Evolutionary conservation across 1,284 basidiomycete genomes (phyloP).

Genomic region (Pseudozyma flocculosa): DNA sequence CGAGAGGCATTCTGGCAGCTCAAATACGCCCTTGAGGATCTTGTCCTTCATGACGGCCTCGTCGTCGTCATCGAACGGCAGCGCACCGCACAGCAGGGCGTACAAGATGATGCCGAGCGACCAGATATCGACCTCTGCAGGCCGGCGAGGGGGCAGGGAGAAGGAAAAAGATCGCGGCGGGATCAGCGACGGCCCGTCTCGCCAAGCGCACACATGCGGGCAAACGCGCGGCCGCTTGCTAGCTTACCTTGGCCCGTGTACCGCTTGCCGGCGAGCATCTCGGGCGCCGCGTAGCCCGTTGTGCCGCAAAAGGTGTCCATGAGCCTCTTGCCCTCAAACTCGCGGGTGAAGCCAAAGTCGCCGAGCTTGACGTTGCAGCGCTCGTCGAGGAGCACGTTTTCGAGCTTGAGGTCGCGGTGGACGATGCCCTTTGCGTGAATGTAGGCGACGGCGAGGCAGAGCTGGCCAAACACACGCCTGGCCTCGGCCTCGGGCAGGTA

Average conservation of each 20-base stretch:
- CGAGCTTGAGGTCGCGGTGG: conserved; percentile 64
- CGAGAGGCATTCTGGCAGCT: conserved; percentile 76
- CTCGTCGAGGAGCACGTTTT: conserved; percentile 61
- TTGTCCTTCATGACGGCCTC: conserved; percentile 83
- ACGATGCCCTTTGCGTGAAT: conserved; percentile 60
- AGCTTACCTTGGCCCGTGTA: conserved; percentile 81
- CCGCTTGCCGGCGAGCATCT: conserved; percentile 85
- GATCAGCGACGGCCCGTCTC: too few species aligned
- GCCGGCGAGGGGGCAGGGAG: neutral
- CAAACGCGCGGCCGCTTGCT: too few species aligned
- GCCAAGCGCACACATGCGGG: too few species aligned
- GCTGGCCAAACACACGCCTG: conserved; percentile 59
- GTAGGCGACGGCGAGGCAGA: conserved; percentile 60
- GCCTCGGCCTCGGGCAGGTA: conserved; percentile 56
- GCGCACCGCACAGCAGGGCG: conserved; percentile 83
- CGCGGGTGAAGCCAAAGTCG: conserved; percentile 94
- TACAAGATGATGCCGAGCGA: conserved; percentile 94
- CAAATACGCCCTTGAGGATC: conserved; percentile 83
- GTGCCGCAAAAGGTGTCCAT: conserved; percentile 98
- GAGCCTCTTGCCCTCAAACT: conserved; percentile 78
- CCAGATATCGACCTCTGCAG: conserved; percentile 90
- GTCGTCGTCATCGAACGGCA: conserved; percentile 98
- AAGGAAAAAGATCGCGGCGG: neutral
- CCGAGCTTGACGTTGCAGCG: conserved; percentile 66
- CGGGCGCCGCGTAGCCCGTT: conserved; percentile 89